phyloP scores from a whole-genome alignment of 495 filamentous ascomycete genomes.

The Daldinia childiae region DNA sequence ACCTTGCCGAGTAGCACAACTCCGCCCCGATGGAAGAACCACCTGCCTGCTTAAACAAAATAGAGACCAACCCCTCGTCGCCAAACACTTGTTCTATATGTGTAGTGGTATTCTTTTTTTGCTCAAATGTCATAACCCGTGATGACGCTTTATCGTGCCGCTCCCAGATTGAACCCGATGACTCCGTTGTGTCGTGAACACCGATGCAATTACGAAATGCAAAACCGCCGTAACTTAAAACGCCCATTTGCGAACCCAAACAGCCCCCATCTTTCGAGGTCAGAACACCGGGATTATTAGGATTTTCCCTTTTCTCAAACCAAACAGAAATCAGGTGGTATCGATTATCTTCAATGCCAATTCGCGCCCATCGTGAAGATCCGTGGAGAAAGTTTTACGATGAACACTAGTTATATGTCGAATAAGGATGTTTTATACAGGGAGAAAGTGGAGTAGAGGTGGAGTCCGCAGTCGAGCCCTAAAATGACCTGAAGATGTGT shows the following conservation, averaged over 20 bases:
- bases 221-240: conserved; percentile 47
- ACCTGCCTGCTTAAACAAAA: conserved; percentile 46
- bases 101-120: conserved; percentile 50
- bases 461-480: conserved; percentile 41
- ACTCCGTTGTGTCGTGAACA: conserved; percentile 52
- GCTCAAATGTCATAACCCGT: conserved; percentile 48
- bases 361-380: conserved; percentile 37
- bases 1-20: conserved; percentile 47
- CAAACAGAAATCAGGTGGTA: conserved; percentile 48
- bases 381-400: conserved; percentile 16
- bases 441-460: conserved; percentile 41
- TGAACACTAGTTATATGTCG: conserved; percentile 49
- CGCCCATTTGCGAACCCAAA: conserved; percentile 46
- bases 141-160: conserved; percentile 51
- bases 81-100: conserved; percentile 51
- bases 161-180: conserved; percentile 49
- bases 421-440: conserved; percentile 50
- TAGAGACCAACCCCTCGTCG: conserved; percentile 46
- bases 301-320: conserved; percentile 42
- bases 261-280: conserved; percentile 46
- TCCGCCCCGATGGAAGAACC: conserved; percentile 45
- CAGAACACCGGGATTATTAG: conserved; percentile 44
- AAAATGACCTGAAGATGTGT: conserved; percentile 36
- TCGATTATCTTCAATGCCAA: conserved; percentile 49
- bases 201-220: conserved; percentile 52